Percentiles rank a stretch among this genome's conserved stretches.
Conservation (phyloP, 2,329 filamentous ascomycete species). For the Mariannaea sp. region DNA sequence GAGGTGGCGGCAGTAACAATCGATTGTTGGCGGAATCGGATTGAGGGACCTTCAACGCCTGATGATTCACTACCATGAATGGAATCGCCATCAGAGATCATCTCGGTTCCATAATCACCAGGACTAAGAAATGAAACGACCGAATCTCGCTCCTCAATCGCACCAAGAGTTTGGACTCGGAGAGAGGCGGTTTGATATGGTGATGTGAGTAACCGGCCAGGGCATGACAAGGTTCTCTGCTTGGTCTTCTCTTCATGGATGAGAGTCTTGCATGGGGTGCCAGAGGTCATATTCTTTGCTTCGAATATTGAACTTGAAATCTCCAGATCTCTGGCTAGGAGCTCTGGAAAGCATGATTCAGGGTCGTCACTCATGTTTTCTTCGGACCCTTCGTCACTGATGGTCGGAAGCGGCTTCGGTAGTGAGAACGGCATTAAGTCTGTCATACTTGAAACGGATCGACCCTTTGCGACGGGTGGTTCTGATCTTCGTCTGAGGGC, state of each 20-base stretch:
- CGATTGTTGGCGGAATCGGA: constrained; percentile 43
- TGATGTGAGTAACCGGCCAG: constrained; percentile 31
- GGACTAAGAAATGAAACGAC: constrained; percentile 43
- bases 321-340: constrained; percentile 60
- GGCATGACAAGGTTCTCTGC: constrained; percentile 21
- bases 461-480: constrained; percentile 34
- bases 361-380: constrained; percentile 39
- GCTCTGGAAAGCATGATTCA: constrained; percentile 58
- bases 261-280: constrained; percentile 48
- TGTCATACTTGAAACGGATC: constrained; percentile 48
- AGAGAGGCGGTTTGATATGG: constrained; percentile 40
- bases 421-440: constrained; percentile 46
- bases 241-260: constrained; percentile 38
- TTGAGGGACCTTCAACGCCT: constrained; percentile 41
- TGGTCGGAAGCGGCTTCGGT: constrained; percentile 35
- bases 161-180: constrained; percentile 39
- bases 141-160: constrained; percentile 45
- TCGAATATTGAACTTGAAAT: constrained; percentile 53
- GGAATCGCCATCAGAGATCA: constrained; percentile 44
- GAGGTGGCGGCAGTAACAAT: constrained; percentile 46
- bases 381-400: constrained; percentile 28
- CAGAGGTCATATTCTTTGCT: constrained; percentile 58
- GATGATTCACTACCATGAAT: constrained; percentile 40
- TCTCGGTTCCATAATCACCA: constrained; percentile 26
- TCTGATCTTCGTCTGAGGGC: constrained; percentile 23